These are phyloP conservation scores for Aspergillus caelatus DNA, from an alignment of 2,329 filamentous ascomycete species.

Conservation along the genomic window DNA sequence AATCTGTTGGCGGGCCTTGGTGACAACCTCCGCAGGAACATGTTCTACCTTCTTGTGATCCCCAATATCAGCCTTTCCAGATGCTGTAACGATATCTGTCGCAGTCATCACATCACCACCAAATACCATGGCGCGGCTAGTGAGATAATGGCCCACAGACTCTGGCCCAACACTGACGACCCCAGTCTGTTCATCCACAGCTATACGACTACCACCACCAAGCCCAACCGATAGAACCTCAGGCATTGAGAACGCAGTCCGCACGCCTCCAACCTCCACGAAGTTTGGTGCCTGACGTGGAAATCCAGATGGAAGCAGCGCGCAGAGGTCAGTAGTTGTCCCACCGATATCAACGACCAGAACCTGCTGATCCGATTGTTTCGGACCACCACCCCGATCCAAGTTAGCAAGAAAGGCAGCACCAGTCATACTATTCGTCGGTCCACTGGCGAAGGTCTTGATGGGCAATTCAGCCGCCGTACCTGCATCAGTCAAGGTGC, in stretches of 20 bases:
- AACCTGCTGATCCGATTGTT: constrained; percentile 1
- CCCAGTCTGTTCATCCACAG: background rate
- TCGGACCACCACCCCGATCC: constrained; percentile 1
- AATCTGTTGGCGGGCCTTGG: background rate
- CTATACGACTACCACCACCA: background rate
- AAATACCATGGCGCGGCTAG: constrained; percentile 58
- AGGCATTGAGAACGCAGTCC: background rate
- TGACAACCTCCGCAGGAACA: background rate
- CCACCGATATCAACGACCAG: constrained; percentile 68
- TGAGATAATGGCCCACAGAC: constrained; percentile 62
- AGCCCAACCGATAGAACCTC: background rate
- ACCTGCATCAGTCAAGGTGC: constrained; percentile 51
- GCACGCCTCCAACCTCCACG: background rate
- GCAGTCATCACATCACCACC: constrained; percentile 60
- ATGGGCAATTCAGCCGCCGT: constrained; percentile 54
- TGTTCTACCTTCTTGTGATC: background rate
- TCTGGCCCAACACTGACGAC: constrained; percentile 59
- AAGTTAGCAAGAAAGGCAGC: constrained; percentile 42
- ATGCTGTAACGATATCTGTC: constrained; percentile 58
- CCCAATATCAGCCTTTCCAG: background rate
- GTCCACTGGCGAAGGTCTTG: constrained; percentile 55
- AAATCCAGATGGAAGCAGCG: constrained; percentile 64
- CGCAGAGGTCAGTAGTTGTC: constrained; percentile 66
- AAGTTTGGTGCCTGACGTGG: constrained; percentile 41
- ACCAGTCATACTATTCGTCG: constrained; percentile 58